phyloP scores from a whole-genome alignment of 2,329 filamentous ascomycete genomes.

The Graphilbum fragrans region DNA sequence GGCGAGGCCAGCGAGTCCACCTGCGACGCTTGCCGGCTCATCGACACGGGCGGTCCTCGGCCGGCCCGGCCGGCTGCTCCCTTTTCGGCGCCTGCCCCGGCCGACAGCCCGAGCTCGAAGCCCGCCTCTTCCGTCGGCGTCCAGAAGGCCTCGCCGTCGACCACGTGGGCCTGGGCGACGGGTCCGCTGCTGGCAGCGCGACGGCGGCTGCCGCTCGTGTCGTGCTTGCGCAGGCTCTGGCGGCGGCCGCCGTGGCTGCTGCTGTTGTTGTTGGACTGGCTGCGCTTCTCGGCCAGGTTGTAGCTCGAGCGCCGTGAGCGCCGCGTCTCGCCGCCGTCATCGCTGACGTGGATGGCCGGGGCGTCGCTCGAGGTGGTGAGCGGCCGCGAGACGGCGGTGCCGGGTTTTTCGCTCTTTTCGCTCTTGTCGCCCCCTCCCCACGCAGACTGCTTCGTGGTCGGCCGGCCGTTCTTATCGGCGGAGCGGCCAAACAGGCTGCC shows the following conservation, averaged over 20 bases:
- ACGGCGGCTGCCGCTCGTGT: conserved; percentile 37
- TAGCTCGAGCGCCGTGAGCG: conserved; percentile 19
- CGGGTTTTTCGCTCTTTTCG: conserved; percentile 20
- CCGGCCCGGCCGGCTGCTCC: too few relatives aligned
- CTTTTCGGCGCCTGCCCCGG: too few relatives aligned
- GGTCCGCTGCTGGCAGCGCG: neutral
- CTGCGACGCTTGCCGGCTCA: conserved; percentile 28
- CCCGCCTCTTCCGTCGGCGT: conserved; percentile 29
- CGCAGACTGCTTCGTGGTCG: conserved; percentile 24
- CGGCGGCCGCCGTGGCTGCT: conserved; percentile 35
- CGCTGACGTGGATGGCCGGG: conserved; percentile 67
- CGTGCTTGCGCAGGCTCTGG: conserved; percentile 40
- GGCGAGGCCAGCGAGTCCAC: conserved; percentile 35
- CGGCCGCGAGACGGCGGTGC: conserved; percentile 9
- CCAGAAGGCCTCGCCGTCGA: conserved; percentile 39
- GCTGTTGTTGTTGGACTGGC: conserved; percentile 20
- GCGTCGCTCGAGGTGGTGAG: too few relatives aligned
- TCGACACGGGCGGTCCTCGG: conserved; percentile 20
- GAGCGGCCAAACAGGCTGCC: conserved; percentile 69
- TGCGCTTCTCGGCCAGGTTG: conserved; percentile 20
- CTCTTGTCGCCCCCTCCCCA: conserved; percentile 2
- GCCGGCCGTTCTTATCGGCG: conserved; percentile 30
- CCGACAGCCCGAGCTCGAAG: conserved; percentile 28
- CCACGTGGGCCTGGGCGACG: conserved; percentile 12
- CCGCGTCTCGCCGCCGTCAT: conserved; percentile 34